Percentiles rank a stretch among this genome's conserved stretches.
Evolutionary conservation across 306 rosid species (phyloP).

Genomic region (Senna siamea): DNA sequence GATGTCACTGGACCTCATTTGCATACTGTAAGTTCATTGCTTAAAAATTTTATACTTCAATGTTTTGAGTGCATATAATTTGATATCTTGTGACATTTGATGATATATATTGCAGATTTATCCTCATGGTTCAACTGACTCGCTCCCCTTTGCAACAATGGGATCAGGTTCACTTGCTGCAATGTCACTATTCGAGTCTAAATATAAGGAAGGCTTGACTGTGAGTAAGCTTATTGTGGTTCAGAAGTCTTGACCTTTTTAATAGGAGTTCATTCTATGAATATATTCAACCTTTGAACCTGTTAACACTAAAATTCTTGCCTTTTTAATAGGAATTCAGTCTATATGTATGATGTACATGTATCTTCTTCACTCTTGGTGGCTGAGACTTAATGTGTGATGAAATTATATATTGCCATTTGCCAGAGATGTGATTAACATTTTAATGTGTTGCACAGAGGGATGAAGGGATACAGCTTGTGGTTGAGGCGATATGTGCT

Average conservation of each 20-base stretch:
- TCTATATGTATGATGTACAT: not conserved
- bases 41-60: not conserved
- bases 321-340: not conserved
- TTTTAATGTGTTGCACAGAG: constrained; percentile 57
- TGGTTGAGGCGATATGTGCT: constrained; percentile 85
- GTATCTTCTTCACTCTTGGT: not conserved
- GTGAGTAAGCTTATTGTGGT: constrained; percentile 44
- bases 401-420: not conserved
- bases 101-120: constrained; percentile 59
- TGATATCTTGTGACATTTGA: constrained; percentile 33
- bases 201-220: constrained; percentile 60
- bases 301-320: no score
- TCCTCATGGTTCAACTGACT: constrained; percentile 86
- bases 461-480: constrained; percentile 79
- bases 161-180: constrained; percentile 62
- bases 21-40: constrained; percentile 61
- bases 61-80: constrained; percentile 6
- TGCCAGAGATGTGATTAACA: not conserved
- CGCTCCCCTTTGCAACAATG: constrained; percentile 61
- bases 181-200: constrained; percentile 52
- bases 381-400: no score
- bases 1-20: constrained; percentile 95
- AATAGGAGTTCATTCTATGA: not conserved
- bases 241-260: not conserved
- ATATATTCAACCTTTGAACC: no score